Evolutionary conservation across 2,329 filamentous ascomycete species (phyloP).

Genomic region (Ophiostoma ulmi): DNA sequence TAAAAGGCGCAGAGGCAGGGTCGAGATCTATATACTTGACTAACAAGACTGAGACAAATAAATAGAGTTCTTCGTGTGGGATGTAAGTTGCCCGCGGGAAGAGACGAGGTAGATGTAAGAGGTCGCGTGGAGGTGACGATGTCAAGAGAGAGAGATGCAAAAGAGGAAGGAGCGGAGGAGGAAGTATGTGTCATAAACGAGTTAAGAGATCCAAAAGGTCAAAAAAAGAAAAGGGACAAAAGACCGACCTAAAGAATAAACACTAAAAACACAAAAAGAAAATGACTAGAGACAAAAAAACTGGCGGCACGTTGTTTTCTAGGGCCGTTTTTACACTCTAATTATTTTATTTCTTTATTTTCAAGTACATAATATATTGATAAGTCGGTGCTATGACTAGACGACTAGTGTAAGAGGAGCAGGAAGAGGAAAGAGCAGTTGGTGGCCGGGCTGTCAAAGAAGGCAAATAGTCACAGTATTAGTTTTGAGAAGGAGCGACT

Average conservation of each 20-base stretch:
- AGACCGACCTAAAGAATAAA: constrained; percentile 13
- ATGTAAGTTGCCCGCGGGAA: constrained; percentile 12
- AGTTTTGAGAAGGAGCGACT: background rate
- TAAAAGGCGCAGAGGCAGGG: background rate
- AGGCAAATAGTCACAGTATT: background rate
- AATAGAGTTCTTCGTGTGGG: constrained; percentile 16
- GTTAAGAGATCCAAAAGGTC: background rate
- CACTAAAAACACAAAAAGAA: background rate
- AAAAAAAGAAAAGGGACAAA: constrained; percentile 9
- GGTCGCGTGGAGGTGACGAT: constrained; percentile 21
- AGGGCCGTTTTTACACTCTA: constrained; percentile 20
- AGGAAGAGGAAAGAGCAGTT: background rate
- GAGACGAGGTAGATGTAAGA: constrained; percentile 14
- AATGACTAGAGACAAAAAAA: constrained; percentile 4
- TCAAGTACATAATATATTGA: constrained; percentile 7
- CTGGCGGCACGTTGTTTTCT: constrained; percentile 22
- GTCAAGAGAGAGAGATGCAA: constrained; percentile 14
- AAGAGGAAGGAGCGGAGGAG: background rate
- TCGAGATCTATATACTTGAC: constrained; percentile 16
- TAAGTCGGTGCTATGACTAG: constrained; percentile 17
- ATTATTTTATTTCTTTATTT: constrained; percentile 16
- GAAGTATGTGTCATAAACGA: constrained; percentile 11
- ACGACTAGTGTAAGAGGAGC: constrained; percentile 8
- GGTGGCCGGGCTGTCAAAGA: constrained; percentile 2
- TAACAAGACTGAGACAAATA: background rate